Evolutionary conservation across 176 grass and related monocot species (phyloP).

Genomic region (Sorghum bicolor): Sorghum_bicolor_NCBIv3 NC_012879.2:57538001-57538500

Average conservation of each 20-base stretch:
- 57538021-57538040: too few relatives aligned
- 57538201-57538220: background rate
- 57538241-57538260: background rate
- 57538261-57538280: background rate
- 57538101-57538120: background rate
- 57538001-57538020: background rate
- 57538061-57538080: background rate
- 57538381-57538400: background rate
- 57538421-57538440: background rate
- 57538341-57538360: background rate
- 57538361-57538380: background rate
- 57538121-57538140: background rate
- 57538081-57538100: background rate
- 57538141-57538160: background rate
- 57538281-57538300: background rate
- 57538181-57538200: background rate
- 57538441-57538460: constrained; percentile 33
- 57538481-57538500: constrained; percentile 56
- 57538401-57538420: background rate
- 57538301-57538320: background rate
- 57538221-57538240: background rate
- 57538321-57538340: background rate
- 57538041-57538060: background rate
- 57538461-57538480: constrained; percentile 51
- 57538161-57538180: background rate